Conservation (phyloP, 1,284 basidiomycete genomes). For the Gomphus bonarii region DNA sequence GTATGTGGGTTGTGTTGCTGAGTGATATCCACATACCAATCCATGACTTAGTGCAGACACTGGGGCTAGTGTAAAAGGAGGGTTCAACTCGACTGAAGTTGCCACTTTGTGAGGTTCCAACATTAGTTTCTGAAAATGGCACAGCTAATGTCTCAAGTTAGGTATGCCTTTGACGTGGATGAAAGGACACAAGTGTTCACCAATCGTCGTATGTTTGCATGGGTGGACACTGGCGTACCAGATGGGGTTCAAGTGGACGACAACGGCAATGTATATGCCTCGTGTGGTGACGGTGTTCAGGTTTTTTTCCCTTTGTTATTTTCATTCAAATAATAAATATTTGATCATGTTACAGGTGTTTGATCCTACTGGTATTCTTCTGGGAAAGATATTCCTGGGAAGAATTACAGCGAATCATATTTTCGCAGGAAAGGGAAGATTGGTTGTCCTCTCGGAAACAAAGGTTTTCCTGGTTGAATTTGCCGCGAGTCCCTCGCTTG, state of each 20-base stretch:
- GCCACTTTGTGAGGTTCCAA: constrained; percentile 50
- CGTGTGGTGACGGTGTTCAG: constrained; percentile 64
- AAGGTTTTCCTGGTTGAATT: constrained; percentile 55
- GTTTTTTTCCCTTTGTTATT: constrained; percentile 19
- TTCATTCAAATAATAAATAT: neutral
- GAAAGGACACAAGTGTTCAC: constrained; percentile 41
- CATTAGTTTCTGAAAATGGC: neutral
- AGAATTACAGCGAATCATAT: constrained; percentile 51
- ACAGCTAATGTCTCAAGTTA: constrained; percentile 18
- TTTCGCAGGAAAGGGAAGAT: constrained; percentile 51
- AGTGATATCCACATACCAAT: neutral
- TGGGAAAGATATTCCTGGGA: constrained; percentile 69
- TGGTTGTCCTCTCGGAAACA: constrained; percentile 63
- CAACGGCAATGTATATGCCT: constrained; percentile 59
- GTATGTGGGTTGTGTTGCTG: constrained; percentile 31
- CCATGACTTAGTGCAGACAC: constrained; percentile 26
- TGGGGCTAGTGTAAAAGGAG: constrained; percentile 40
- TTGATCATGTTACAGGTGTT: constrained; percentile 39
- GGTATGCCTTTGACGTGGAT: constrained; percentile 67
- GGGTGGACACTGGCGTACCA: constrained; percentile 52
- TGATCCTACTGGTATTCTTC: constrained; percentile 47
- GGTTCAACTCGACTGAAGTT: constrained; percentile 49
- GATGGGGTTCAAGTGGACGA: constrained; percentile 50
- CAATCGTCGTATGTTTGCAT: constrained; percentile 66
- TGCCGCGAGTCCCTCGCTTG: constrained; percentile 19